phyloP scores from a whole-genome alignment of 805 yeast species.

The Ogataea trehaloabstinens region DNA sequence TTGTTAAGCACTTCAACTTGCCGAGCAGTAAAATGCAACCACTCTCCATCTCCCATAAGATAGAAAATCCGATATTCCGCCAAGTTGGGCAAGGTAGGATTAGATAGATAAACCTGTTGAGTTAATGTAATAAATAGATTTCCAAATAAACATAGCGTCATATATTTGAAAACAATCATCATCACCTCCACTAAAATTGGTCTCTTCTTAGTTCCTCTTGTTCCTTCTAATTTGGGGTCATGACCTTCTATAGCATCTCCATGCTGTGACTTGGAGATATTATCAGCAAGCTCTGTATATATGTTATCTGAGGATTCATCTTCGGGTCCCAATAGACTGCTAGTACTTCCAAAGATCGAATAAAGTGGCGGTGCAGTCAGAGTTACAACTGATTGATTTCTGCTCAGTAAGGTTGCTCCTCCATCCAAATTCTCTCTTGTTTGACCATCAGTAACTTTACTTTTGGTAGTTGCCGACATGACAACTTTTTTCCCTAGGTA shows the following conservation, averaged over 20 bases:
- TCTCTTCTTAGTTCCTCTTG: background rate
- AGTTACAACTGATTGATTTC: constrained; percentile 19
- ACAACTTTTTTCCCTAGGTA: no score
- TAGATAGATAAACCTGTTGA: constrained; percentile 44
- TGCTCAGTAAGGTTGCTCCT: constrained; percentile 4
- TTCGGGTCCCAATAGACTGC: constrained; percentile 18
- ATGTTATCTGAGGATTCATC: constrained; percentile 18
- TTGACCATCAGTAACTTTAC: background rate
- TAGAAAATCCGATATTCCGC: constrained; percentile 32
- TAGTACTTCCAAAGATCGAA: constrained; percentile 26
- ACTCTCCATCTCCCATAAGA: constrained; percentile 29
- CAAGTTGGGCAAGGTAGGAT: constrained; percentile 25
- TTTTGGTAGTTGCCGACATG: background rate
- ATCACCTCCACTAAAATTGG: background rate
- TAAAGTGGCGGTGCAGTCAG: constrained; percentile 29
- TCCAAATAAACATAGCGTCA: constrained; percentile 42
- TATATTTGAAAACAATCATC: constrained; percentile 8
- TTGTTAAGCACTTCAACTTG: constrained; percentile 24
- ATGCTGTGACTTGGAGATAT: constrained; percentile 9
- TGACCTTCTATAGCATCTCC: background rate
- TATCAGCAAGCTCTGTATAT: constrained; percentile 15
- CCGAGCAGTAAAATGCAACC: constrained; percentile 20
- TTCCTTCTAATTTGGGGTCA: background rate
- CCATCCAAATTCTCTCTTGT: background rate
- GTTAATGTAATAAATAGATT: constrained; percentile 52